These are phyloP conservation scores for Boletus rex-veris DNA, from an alignment of 768 basidiomycete species.

Conservation along the genomic window DNA sequence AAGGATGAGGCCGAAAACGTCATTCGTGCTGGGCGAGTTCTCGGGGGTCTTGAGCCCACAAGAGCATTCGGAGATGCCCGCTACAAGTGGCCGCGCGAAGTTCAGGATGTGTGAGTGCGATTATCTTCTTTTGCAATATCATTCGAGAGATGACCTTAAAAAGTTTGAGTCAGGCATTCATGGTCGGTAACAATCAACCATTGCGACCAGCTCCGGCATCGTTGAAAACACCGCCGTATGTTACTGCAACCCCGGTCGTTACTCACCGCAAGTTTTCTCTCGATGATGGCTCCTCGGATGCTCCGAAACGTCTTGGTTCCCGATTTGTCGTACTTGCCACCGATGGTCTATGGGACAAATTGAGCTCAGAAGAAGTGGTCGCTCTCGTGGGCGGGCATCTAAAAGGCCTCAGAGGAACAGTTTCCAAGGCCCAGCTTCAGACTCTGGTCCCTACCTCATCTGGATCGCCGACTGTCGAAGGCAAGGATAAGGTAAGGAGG, in stretches of 20 bases:
- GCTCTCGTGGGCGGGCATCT: slow-evolving; percentile 82
- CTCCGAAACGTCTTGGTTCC: slow-evolving; percentile 25
- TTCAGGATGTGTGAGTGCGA: slow-evolving; percentile 63
- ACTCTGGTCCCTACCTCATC: slow-evolving; percentile 50
- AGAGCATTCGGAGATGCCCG: slow-evolving; percentile 87
- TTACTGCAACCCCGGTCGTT: slow-evolving; percentile 79
- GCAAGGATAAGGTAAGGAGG: slow-evolving; percentile 47
- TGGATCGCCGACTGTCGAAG: slow-evolving; percentile 57
- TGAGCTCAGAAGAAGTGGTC: slow-evolving; percentile 82
- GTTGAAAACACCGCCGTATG: slow-evolving; percentile 91
- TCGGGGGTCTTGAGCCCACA: slow-evolving; percentile 84
- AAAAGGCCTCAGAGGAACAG: slow-evolving; percentile 59
- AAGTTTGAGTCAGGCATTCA: slow-evolving; percentile 63
- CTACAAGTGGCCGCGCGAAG: slow-evolving; percentile 79
- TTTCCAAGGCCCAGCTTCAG: slow-evolving; percentile 58
- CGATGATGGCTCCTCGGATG: slow-evolving; percentile 25
- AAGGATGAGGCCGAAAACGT: slow-evolving; percentile 67
- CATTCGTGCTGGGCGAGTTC: slow-evolving; percentile 74
- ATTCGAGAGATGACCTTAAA: neutral
- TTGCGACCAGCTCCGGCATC: slow-evolving; percentile 57
- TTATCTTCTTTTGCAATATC: neutral
- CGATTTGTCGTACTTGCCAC: slow-evolving; percentile 90
- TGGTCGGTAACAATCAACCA: slow-evolving; percentile 55
- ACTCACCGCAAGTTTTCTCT: slow-evolving; percentile 70
- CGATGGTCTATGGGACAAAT: slow-evolving; percentile 75